Evolutionary conservation across 108 stramenopile species (phyloP).

Genomic region (Fistulifera solaris): DNA sequence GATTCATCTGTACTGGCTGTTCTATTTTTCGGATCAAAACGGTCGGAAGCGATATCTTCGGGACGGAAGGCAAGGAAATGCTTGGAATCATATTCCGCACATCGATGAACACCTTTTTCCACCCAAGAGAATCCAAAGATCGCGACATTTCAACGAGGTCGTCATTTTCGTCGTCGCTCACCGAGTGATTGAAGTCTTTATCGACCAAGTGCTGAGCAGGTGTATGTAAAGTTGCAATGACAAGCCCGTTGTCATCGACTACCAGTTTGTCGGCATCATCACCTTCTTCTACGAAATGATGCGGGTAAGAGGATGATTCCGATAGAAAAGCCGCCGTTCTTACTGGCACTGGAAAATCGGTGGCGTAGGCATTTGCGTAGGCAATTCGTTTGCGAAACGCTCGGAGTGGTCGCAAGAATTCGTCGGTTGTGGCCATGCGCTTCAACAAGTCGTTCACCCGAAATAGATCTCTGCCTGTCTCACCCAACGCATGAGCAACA

Average conservation of each 20-base stretch:
- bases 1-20: slow-evolving; percentile 2
- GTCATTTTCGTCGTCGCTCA: slow-evolving; percentile 7
- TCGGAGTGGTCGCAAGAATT: slow-evolving; percentile 46
- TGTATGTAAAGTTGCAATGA: slow-evolving; percentile 27
- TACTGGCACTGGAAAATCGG: slow-evolving; percentile 82
- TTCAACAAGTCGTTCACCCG: slow-evolving; percentile 12
- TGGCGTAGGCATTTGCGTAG: slow-evolving; percentile 83
- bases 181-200: not conserved
- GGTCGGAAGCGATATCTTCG: slow-evolving; percentile 25
- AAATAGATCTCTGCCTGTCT: slow-evolving; percentile 12
- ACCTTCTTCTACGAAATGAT: slow-evolving; percentile 26
- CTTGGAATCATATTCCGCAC: slow-evolving; percentile 46
- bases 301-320: slow-evolving; percentile 40
- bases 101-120: slow-evolving; percentile 87
- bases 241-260: slow-evolving; percentile 6
- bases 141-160: slow-evolving; percentile 49
- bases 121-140: slow-evolving; percentile 67
- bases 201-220: slow-evolving; percentile 1
- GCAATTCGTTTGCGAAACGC: slow-evolving; percentile 66
- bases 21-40: slow-evolving; percentile 13
- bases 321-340: slow-evolving; percentile 74
- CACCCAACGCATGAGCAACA: slow-evolving; percentile 36
- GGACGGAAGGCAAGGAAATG: slow-evolving; percentile 14
- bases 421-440: slow-evolving; percentile 13
- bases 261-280: slow-evolving; percentile 4